Conservation (phyloP, 2,329 filamentous ascomycete genomes). For the Apiospora pterosperma region DNA sequence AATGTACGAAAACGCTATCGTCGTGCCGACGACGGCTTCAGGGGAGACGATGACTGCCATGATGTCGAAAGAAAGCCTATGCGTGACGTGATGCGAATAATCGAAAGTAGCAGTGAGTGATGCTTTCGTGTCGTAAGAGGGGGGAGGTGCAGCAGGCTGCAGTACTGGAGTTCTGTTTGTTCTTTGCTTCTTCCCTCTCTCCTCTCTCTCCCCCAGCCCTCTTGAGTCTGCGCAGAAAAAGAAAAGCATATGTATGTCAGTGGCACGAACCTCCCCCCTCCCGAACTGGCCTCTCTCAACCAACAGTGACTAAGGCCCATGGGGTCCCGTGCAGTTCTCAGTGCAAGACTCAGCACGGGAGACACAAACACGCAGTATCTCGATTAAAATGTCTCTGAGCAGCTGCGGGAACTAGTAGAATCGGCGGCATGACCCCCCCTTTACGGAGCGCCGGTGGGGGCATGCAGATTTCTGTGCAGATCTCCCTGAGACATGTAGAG, state of each 20-base stretch:
- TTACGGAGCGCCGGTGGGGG: not conserved
- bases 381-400: not conserved
- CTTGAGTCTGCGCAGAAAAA: not conserved
- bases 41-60: conserved; percentile 13
- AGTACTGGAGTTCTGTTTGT: not conserved
- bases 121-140: not conserved
- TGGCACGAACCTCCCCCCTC: not conserved
- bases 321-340: not conserved
- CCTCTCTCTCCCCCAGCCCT: not conserved
- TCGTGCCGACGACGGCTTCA: conserved; percentile 38
- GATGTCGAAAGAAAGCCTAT: conserved; percentile 6
- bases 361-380: not conserved
- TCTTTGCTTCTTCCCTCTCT: not conserved
- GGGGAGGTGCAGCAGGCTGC: not conserved
- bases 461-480: not conserved
- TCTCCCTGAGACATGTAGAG: not conserved
- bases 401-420: not conserved
- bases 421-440: not conserved
- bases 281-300: not conserved
- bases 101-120: not conserved
- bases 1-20: conserved; percentile 45
- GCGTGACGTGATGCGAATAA: not conserved
- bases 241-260: not conserved
- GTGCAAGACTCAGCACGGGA: not conserved
- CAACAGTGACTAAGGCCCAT: not conserved